Base-by-base conservation (phyloP, 1,284 basidiomycete genomes). In the Papiliotrema fonsecae region DNA sequence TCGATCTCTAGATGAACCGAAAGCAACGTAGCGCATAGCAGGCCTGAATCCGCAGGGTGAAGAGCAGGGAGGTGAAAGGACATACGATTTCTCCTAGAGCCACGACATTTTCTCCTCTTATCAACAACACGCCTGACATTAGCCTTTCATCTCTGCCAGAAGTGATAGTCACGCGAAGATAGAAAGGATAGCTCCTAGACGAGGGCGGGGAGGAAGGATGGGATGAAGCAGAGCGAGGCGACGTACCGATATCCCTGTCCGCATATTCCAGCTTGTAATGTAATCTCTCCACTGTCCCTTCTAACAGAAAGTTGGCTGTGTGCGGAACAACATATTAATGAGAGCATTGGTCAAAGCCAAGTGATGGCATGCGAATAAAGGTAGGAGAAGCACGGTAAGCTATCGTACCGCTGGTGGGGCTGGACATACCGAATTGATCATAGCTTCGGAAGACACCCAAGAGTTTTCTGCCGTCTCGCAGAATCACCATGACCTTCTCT, bases 401-500 rank as follows among this genome's bases (percentile, higher is more conserved):
- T 18, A 24, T 4, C 37, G 32, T 7, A n/a, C 18, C n/a, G 13
- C 22, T 34, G 36, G n/a, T 37, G 36, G 7, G 38, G 16, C 31
- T 32, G 39, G 39, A 73, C 87, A 62, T 73, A 97, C 94, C 94
- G 67, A 97, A 99, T 71, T 98, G 96, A 77, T 99, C 96, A 73
- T 98, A 99, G 21, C 91, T 96, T 48, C 96, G 79, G 60, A 99
- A 77, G 28, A 99, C 92, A 28, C 96, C 96, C 61, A 97, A 87
- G 37, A 97, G 80, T 74, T 97, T 98, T 64, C 92, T 80, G 45
- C 96, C 96, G 72, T 99, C 96, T 71, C 96, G 81, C 52, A 99
- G 79, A 60, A 97, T 83, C 46, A 97, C 93, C 48, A 99, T 81
- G 82, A 99, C 94, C 83, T 97, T 98, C 79, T 97, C 92, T 97